Percentiles rank a stretch among this genome's conserved stretches.
Evolutionary conservation across 176 grass and related monocot genomes (phyloP).

Genomic region (Ensete glaucum): DNA sequence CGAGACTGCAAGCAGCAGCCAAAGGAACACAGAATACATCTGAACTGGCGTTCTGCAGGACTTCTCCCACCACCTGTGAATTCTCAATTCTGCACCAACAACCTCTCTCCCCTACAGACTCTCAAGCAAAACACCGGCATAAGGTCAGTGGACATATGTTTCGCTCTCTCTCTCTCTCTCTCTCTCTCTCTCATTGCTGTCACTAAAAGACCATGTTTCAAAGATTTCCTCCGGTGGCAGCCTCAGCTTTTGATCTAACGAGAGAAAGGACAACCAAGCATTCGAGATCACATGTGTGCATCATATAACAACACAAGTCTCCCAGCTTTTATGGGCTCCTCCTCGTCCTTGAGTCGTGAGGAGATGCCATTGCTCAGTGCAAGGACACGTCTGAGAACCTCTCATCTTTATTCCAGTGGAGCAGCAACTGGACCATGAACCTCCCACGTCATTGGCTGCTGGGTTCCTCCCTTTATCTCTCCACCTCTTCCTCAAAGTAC

Average conservation of each 20-base stretch:
- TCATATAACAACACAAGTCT: neutral
- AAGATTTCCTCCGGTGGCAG: neutral
- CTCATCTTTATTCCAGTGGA: neutral
- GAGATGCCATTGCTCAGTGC: too few species aligned
- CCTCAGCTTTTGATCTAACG: neutral
- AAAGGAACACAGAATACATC: neutral
- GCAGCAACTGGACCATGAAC: neutral
- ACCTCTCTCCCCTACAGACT: too few species aligned
- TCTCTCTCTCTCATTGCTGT: neutral
- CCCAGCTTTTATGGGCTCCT: too few species aligned
- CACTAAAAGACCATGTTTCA: neutral
- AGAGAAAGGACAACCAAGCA: neutral
- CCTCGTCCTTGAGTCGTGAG: too few species aligned
- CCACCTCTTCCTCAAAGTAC: too few species aligned
- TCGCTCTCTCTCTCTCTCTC: too few species aligned
- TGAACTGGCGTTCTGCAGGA: neutral
- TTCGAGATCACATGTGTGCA: neutral
- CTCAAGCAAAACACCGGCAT: too few species aligned
- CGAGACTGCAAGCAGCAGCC: neutral
- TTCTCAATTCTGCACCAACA: too few species aligned
- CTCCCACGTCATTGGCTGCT: neutral
- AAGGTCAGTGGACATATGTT: too few species aligned
- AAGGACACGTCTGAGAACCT: neutral
- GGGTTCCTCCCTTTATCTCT: too few species aligned
- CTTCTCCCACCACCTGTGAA: neutral